Conservation (phyloP, 2,329 filamentous ascomycete species). For the Penicillium sp. region DNA sequence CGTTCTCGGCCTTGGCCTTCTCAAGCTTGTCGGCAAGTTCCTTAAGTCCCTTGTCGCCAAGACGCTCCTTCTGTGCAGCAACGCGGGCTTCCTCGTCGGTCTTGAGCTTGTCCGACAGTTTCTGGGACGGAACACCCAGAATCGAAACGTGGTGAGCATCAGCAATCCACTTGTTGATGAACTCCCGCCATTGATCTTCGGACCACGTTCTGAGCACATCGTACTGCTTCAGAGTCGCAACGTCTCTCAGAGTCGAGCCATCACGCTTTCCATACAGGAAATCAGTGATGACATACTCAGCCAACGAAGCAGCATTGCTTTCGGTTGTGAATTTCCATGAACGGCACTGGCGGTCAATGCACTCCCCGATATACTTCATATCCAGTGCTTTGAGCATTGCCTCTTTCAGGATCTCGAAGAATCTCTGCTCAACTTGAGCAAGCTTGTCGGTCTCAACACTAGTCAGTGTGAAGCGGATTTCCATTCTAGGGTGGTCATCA, state of each 20-base stretch:
- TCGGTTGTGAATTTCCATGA: slow-evolving; percentile 85
- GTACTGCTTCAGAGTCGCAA: slow-evolving; percentile 59
- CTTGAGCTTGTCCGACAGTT: slow-evolving; percentile 80
- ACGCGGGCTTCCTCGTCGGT: slow-evolving; percentile 78
- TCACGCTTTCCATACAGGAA: slow-evolving; percentile 88
- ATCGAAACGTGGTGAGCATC: slow-evolving; percentile 87
- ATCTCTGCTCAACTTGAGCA: slow-evolving; percentile 78
- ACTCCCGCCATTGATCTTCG: slow-evolving; percentile 81
- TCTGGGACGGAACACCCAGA: slow-evolving; percentile 81
- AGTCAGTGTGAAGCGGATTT: slow-evolving; percentile 84
- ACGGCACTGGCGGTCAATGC: slow-evolving; percentile 77
- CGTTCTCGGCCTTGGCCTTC: slow-evolving; percentile 83
- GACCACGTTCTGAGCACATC: slow-evolving; percentile 78
- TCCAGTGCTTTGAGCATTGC: slow-evolving; percentile 78
- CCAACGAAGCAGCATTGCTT: slow-evolving; percentile 77
- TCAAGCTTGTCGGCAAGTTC: slow-evolving; percentile 76
- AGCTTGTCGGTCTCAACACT: slow-evolving; percentile 88
- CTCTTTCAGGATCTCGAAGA: slow-evolving; percentile 82
- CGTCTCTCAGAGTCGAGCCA: slow-evolving; percentile 71
- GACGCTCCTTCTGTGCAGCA: slow-evolving; percentile 73
- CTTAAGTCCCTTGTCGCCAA: slow-evolving; percentile 82
- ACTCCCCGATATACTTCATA: slow-evolving; percentile 88
- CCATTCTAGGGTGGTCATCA: slow-evolving; percentile 77
- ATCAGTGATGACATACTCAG: slow-evolving; percentile 84
- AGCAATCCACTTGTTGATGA: slow-evolving; percentile 80